Evolutionary conservation across 371 early-diverging fungal genomes (phyloP).

Genomic region (Mortierella sp.): DNA sequence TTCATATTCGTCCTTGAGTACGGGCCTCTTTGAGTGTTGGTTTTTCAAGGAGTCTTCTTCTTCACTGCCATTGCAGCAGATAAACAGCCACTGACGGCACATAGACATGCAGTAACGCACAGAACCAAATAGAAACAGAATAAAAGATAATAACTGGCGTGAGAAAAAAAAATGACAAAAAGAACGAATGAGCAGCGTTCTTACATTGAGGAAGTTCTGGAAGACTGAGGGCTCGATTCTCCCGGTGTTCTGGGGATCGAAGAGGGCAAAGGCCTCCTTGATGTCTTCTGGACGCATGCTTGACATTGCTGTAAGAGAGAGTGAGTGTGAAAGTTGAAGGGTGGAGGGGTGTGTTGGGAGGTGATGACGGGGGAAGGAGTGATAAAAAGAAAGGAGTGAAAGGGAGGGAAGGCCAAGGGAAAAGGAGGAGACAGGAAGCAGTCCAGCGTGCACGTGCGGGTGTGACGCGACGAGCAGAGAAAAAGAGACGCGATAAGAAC

Average conservation of each 20-base stretch:
- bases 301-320: conserved; percentile 9
- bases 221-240: conserved; percentile 83
- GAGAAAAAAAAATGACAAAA: background rate
- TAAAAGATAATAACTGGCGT: background rate
- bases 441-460: background rate
- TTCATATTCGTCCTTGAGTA: background rate
- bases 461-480: background rate
- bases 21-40: background rate
- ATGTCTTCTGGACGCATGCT: conserved; percentile 73
- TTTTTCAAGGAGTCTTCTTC: background rate
- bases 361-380: background rate
- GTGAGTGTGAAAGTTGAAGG: background rate
- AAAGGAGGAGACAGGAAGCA: background rate
- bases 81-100: background rate
- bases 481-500: background rate
- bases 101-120: background rate
- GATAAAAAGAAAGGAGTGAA: background rate
- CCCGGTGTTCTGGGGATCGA: conserved; percentile 89
- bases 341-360: background rate
- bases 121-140: background rate
- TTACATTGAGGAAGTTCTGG: conserved; percentile 60
- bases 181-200: background rate
- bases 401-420: background rate
- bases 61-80: background rate
- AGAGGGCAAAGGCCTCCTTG: conserved; percentile 88